Conservation (phyloP, 2,329 filamentous ascomycete genomes). For the Aspergillus flavus region DNA sequence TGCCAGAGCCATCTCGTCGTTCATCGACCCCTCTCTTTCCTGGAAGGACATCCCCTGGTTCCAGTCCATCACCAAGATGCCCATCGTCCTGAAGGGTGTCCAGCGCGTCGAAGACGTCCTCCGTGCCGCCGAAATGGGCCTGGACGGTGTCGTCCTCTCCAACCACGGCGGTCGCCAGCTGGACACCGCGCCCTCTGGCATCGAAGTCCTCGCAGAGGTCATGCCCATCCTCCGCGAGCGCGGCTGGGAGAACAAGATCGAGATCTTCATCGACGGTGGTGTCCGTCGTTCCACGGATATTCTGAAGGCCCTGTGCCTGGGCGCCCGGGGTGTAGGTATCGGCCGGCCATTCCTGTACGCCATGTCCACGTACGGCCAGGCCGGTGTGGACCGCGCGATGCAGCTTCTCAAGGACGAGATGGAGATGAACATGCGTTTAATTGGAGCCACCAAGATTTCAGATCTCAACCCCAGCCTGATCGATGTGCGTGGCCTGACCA, state of each 20-base stretch:
- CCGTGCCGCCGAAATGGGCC: slow-evolving; percentile 76
- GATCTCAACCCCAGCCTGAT: slow-evolving; percentile 81
- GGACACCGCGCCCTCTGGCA: slow-evolving; percentile 83
- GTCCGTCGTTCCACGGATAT: slow-evolving; percentile 90
- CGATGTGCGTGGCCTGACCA: slow-evolving; percentile 70
- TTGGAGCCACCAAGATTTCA: slow-evolving; percentile 74
- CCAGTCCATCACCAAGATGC: slow-evolving; percentile 84
- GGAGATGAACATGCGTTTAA: slow-evolving; percentile 98
- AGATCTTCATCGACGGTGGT: slow-evolving; percentile 90
- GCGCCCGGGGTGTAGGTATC: slow-evolving; percentile 89
- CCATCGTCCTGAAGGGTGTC: slow-evolving; percentile 93
- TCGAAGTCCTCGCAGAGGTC: slow-evolving; percentile 91
- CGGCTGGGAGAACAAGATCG: slow-evolving; percentile 74
- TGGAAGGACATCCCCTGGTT: slow-evolving; percentile 98
- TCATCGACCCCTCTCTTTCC: slow-evolving; percentile 91
- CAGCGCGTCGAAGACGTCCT: slow-evolving; percentile 95
- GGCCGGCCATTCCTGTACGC: slow-evolving; percentile 93
- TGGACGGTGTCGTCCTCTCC: slow-evolving; percentile 88
- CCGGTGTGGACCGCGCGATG: slow-evolving; percentile 90
- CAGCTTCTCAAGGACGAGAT: slow-evolving; percentile 92
- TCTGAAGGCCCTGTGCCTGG: slow-evolving; percentile 90
- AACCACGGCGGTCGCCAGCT: slow-evolving; percentile 96
- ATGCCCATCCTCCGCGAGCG: slow-evolving; percentile 80
- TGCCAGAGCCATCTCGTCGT: slow-evolving; percentile 89
- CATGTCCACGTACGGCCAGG: slow-evolving; percentile 87